These are phyloP conservation scores for Penicillium cinerascens DNA, from an alignment of 495 filamentous ascomycete species.

Conservation along the genomic window DNA sequence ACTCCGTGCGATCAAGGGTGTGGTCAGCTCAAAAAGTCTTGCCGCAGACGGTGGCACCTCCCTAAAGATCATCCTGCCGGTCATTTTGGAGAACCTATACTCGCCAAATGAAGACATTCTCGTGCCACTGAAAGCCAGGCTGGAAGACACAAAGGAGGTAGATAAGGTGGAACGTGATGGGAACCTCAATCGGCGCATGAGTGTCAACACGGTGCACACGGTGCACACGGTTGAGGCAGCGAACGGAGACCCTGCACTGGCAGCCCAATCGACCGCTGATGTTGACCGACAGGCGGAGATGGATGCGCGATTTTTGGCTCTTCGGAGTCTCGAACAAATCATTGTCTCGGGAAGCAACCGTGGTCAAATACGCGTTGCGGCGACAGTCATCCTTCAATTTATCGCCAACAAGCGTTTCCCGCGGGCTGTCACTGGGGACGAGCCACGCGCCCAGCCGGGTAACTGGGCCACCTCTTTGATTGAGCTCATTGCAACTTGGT, in stretches of 20 bases:
- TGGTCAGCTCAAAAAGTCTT: constrained; percentile 74
- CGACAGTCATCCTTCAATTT: constrained; percentile 65
- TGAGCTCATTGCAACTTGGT: constrained; percentile 73
- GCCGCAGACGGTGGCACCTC: constrained; percentile 69
- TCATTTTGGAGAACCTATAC: constrained; percentile 81
- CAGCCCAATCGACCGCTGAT: constrained; percentile 72
- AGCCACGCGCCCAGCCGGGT: constrained; percentile 32
- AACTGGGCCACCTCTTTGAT: constrained; percentile 80
- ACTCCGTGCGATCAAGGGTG: constrained; percentile 70
- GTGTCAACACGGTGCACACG: constrained; percentile 75
- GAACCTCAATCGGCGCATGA: constrained; percentile 60
- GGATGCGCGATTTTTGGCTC: constrained; percentile 75
- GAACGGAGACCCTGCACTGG: constrained; percentile 65
- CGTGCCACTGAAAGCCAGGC: constrained; percentile 54
- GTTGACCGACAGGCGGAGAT: constrained; percentile 83
- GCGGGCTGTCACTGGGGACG: constrained; percentile 19
- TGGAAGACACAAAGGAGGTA: constrained; percentile 54
- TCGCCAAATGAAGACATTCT: constrained; percentile 69
- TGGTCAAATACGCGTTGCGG: constrained; percentile 71
- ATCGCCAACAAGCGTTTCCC: constrained; percentile 55
- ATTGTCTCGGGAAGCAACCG: constrained; percentile 70
- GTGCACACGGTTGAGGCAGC: constrained; percentile 65
- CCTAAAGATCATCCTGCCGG: constrained; percentile 70
- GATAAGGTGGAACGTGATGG: constrained; percentile 64
- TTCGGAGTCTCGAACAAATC: constrained; percentile 77